Base-by-base conservation (phyloP, 768 basidiomycete genomes). In the Tubosaeta sp. region DNA sequence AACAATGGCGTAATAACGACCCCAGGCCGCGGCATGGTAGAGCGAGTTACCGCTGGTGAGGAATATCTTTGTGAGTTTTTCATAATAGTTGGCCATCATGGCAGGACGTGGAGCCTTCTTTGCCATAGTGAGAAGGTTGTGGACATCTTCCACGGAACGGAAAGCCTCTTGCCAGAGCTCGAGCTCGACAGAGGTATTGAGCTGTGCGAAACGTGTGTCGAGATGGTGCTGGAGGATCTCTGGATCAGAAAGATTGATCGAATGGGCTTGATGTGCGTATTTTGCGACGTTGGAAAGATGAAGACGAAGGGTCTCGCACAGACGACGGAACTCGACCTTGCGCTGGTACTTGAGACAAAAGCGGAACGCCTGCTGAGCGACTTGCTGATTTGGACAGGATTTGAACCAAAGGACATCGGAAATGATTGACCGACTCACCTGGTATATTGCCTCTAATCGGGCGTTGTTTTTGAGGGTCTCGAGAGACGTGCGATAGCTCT, bases 51-150 rank as follows among this genome's bases (percentile, higher is more conserved):
- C 90, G 53, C 88, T 91, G 76, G 94, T 95, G 61, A 94, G 78
- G 77, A 97, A 99, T 56, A 99, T 95, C 65, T 87, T 88, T 38
- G 94, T 90, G 57, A 97, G 82, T 72, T 98, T 97, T 69, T 97
- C 94, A 72, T 98, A 98, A 73, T 97, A 98, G 69, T 90, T 93
- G 52, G 93, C 92, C 94, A 98, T 97, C 93, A 97, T 95, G 12
- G 86, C 79, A 0, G 92, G 91, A 30, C 92, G 85, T 1, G 93
- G 91, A 0, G 90, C 83, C 71, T 94, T 95, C 69, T 95, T 95
- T 25, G 89, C 87, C 81, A 92, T 85, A 11, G 86, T 90, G 57
- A 99, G 82, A 31, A 98, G 80, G 61, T 94, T 93, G 74, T 98
- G 95, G 34, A 97, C 90, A 68, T 99, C 95, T 69, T 99, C 95